Conservation (phyloP, 805 yeast genomes). For the Starmerella tilneyi region DNA sequence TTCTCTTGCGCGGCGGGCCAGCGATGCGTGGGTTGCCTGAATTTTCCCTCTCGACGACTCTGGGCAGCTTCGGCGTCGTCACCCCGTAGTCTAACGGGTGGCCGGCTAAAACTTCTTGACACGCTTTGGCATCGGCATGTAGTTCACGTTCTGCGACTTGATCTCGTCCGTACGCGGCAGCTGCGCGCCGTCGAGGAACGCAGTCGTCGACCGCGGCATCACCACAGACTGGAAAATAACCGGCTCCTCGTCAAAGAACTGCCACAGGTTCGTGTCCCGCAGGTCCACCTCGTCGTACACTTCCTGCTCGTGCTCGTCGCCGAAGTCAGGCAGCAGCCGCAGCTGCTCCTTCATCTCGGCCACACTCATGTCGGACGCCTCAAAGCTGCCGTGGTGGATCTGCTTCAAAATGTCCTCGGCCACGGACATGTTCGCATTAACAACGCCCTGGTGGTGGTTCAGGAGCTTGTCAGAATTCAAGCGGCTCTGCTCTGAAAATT, state of each 20-base stretch:
- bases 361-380: conserved; percentile 11
- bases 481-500: conserved; percentile 16
- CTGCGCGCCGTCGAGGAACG: conserved; percentile 13
- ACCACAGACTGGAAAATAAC: conserved; percentile 10
- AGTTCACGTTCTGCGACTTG: conserved; percentile 17
- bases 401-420: conserved; percentile 9
- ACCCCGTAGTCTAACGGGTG: no score
- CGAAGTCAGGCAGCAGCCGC: conserved; percentile 8
- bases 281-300: conserved; percentile 16
- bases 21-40: no score
- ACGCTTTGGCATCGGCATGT: conserved; percentile 17
- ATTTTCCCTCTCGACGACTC: no score
- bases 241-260: conserved; percentile 12
- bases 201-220: conserved; percentile 14
- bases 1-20: no score
- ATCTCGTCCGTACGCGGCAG: neutral
- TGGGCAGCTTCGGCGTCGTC: no score
- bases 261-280: conserved; percentile 16
- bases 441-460: conserved; percentile 1
- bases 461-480: neutral
- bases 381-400: conserved; percentile 6
- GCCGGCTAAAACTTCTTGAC: conserved; percentile 13
- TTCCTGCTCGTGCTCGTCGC: conserved; percentile 15
- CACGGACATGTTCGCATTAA: conserved; percentile 1
- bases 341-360: conserved; percentile 13